These are phyloP conservation scores for Ogataea glucozyma DNA, from an alignment of 805 yeast species.

Conservation along the genomic window DNA sequence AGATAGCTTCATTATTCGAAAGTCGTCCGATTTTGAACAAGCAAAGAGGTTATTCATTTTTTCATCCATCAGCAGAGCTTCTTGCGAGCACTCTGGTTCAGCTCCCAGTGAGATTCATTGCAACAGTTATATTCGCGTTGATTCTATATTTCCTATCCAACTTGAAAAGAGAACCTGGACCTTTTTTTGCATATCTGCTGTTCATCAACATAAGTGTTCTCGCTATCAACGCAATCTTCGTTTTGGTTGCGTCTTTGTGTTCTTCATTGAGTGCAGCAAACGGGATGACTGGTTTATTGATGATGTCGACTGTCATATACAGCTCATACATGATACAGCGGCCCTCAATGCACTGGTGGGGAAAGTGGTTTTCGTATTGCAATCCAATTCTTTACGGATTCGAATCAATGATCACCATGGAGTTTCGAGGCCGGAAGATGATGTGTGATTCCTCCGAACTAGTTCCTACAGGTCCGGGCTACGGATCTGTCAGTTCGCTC, in stretches of 20 bases:
- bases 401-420: slow-evolving; percentile 56
- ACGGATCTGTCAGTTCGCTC: slow-evolving; percentile 39
- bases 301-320: slow-evolving; percentile 52
- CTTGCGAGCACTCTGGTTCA: slow-evolving; percentile 59
- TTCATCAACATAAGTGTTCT: slow-evolving; percentile 44
- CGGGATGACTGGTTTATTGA: slow-evolving; percentile 54
- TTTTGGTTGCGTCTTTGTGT: slow-evolving; percentile 51
- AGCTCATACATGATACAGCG: slow-evolving; percentile 63
- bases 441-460: background rate
- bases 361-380: slow-evolving; percentile 52
- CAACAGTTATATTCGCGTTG: slow-evolving; percentile 48
- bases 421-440: slow-evolving; percentile 41
- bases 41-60: slow-evolving; percentile 54
- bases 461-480: slow-evolving; percentile 39
- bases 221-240: slow-evolving; percentile 53
- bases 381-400: slow-evolving; percentile 49
- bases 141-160: slow-evolving; percentile 52
- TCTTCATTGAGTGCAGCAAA: slow-evolving; percentile 51
- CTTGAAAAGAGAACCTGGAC: slow-evolving; percentile 51
- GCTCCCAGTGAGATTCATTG: slow-evolving; percentile 47
- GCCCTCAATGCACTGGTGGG: slow-evolving; percentile 59
- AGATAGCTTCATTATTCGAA: slow-evolving; percentile 53
- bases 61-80: slow-evolving; percentile 60
- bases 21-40: slow-evolving; percentile 58
- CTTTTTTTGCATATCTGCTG: slow-evolving; percentile 52